Percentiles rank a stretch among this genome's conserved stretches.
Conservation (phyloP, 495 filamentous ascomycete genomes). For the Penicillium paradoxum region DNA sequence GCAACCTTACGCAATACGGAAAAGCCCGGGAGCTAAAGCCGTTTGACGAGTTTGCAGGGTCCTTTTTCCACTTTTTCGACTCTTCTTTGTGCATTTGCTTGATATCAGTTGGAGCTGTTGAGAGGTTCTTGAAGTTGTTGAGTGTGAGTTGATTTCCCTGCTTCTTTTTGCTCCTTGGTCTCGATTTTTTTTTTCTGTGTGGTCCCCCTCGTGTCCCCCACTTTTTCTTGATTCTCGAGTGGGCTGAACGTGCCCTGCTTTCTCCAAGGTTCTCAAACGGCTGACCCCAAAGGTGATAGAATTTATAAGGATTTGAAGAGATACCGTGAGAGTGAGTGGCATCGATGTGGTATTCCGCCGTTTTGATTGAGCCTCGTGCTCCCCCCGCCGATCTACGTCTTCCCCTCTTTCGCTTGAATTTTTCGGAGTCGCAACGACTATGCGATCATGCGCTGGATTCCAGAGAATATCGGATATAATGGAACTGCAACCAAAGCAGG, state of each 20-base stretch:
- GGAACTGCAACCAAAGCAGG: not conserved
- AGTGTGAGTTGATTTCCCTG: conserved; percentile 19
- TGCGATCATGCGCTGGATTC: not conserved
- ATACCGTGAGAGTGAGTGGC: conserved; percentile 31
- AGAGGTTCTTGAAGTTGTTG: conserved; percentile 12
- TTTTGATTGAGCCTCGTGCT: conserved; percentile 1
- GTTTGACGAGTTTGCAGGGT: conserved; percentile 32
- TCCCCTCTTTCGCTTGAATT: conserved; percentile 7
- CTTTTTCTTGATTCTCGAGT: conserved; percentile 24
- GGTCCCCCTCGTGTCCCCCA: conserved; percentile 7
- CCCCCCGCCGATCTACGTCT: conserved; percentile 13
- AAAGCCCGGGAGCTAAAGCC: conserved; percentile 39
- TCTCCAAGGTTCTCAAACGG: conserved; percentile 31
- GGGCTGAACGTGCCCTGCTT: conserved; percentile 25
- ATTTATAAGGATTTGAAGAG: conserved; percentile 23
- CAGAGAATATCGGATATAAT: not conserved
- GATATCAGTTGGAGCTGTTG: conserved; percentile 4
- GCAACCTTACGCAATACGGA: conserved; percentile 42
- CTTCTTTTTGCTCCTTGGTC: conserved; percentile 5
- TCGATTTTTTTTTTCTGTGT: conserved; percentile 5
- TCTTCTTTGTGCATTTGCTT: conserved; percentile 11
- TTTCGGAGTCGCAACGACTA: conserved; percentile 1
- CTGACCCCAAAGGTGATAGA: not conserved
- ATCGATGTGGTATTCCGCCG: conserved; percentile 3
- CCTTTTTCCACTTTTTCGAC: conserved; percentile 14